Evolutionary conservation across 2,329 filamentous ascomycete genomes (phyloP).

Genomic region (Aspergillus sclerotialis): DNA sequence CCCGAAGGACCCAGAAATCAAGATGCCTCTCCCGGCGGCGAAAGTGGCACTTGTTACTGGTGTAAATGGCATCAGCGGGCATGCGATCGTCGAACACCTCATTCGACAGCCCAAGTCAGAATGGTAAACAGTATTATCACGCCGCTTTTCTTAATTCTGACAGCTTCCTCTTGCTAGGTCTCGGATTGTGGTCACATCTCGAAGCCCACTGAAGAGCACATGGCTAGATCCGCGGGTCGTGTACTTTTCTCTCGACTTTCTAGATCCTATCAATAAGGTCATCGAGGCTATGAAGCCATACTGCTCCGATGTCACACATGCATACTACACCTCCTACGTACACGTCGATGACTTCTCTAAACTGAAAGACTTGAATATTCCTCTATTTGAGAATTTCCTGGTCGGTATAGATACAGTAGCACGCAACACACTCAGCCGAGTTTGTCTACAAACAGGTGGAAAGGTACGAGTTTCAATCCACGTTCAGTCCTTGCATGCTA

Average conservation of each 20-base stretch:
- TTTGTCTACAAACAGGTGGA: conserved; percentile 4
- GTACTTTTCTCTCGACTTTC: conserved; percentile 4
- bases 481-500: neutral
- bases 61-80: conserved; percentile 3
- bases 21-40: too few species aligned
- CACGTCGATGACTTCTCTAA: conserved; percentile 3
- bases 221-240: conserved; percentile 3
- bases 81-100: conserved; percentile 6
- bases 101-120: conserved; percentile 3
- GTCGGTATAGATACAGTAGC: conserved; percentile 1
- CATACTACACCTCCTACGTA: conserved; percentile 6
- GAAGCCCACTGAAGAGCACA: conserved; percentile 1
- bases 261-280: neutral
- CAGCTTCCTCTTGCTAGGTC: neutral
- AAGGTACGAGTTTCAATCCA: conserved; percentile 1
- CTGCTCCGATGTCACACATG: conserved; percentile 3
- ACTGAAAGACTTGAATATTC: conserved; percentile 1
- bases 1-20: too few species aligned
- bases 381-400: conserved; percentile 5
- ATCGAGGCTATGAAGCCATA: neutral
- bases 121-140: conserved; percentile 1
- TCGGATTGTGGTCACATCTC: conserved; percentile 3
- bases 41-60: conserved; percentile 5
- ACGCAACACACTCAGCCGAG: conserved; percentile 1
- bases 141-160: neutral